Evolutionary conservation across 768 basidiomycete genomes (phyloP), one percentile per base, ranked within the genome.

Genomic region (Boletus sp.): DNA sequence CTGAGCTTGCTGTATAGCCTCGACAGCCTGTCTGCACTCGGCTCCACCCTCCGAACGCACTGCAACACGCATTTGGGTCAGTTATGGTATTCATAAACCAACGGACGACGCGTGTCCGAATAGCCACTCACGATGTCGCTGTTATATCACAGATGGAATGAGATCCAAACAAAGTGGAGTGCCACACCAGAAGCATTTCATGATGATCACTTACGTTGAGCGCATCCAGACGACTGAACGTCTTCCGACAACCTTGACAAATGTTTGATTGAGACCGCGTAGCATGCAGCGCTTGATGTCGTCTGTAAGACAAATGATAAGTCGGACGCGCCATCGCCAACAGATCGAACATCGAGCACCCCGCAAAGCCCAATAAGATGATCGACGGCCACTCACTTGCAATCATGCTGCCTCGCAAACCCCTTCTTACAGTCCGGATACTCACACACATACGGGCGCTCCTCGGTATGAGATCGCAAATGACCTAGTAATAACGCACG

Each of bases 351-450:
- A 21, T 29, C 19, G 15, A 21, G 39, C 49, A 33, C 14, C 8
- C 32, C 27, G 29, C 29, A 13, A 23, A 7, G 29, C 32, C 15
- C 34, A 29, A 46, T 49, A 19, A 25, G 21, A 29, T 25, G 58
- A 63, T 63, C 62, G 47, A 50, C 25, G 30, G 19, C 21, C 17
- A 84, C 88, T 68, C 66, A 90, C 87, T 97, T 97, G 89, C 93
- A 96, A 68, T 98, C 94, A 70, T 98, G 94, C 70, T 95, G 92
- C 42, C 94, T 82, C 47, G 94, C 94, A 69, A 97, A 96, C 25
- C 91, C 88, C 70, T 97, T 98, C 68, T 88, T 89, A 71, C 94
- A 98, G 30, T 93, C 93, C 13, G 91, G 90, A 82, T 89, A 94
- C 55, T 91, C 87, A 70, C 94, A 97, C 55, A 91, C 83, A 72